These are phyloP conservation scores for Vanrija pseudolonga DNA, from an alignment of 1,284 basidiomycete species.

Conservation along the genomic window DNA sequence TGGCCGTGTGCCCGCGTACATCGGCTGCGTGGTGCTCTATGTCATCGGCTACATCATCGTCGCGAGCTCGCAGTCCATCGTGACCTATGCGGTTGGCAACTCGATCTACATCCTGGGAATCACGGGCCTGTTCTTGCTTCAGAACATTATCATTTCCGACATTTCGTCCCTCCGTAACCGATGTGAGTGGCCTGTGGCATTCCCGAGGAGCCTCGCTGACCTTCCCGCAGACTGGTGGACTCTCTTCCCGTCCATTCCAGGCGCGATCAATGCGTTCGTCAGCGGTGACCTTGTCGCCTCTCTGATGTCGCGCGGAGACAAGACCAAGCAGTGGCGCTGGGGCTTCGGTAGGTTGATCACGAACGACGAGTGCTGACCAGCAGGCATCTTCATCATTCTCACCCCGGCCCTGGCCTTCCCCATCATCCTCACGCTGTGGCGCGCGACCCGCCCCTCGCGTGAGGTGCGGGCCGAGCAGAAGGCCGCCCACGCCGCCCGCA, in stretches of 20 bases:
- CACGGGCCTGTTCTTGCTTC: slow-evolving; percentile 38
- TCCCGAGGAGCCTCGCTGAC: neutral
- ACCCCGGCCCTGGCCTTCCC: slow-evolving; percentile 19
- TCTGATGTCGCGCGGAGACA: slow-evolving; percentile 10
- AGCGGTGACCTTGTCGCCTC: slow-evolving; percentile 14
- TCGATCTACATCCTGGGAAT: slow-evolving; percentile 45
- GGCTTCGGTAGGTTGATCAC: slow-evolving; percentile 44
- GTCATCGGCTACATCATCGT: slow-evolving; percentile 42
- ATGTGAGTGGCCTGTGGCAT: slow-evolving; percentile 9
- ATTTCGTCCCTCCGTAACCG: slow-evolving; percentile 49
- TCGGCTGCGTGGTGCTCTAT: slow-evolving; percentile 39
- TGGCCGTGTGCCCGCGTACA: slow-evolving; percentile 47
- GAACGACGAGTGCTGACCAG: slow-evolving; percentile 54
- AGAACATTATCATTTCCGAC: slow-evolving; percentile 50
- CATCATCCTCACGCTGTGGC: slow-evolving; percentile 39
- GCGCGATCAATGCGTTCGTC: slow-evolving; percentile 30
- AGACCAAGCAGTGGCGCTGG: slow-evolving; percentile 33
- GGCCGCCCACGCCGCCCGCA: slow-evolving; percentile 25
- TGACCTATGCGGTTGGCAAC: slow-evolving; percentile 40
- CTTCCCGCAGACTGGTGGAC: slow-evolving; percentile 36
- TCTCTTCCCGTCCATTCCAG: slow-evolving; percentile 51
- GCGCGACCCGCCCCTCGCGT: slow-evolving; percentile 39
- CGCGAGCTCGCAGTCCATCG: slow-evolving; percentile 29
- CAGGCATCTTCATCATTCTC: slow-evolving; percentile 32
- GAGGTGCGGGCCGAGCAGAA: slow-evolving; percentile 31